A percentile compares a stretch with the other conserved stretches of the same genome.
phyloP scores from a whole-genome alignment of 371 early-diverging fungal genomes.

The Cokeromyces recurvatus region DNA sequence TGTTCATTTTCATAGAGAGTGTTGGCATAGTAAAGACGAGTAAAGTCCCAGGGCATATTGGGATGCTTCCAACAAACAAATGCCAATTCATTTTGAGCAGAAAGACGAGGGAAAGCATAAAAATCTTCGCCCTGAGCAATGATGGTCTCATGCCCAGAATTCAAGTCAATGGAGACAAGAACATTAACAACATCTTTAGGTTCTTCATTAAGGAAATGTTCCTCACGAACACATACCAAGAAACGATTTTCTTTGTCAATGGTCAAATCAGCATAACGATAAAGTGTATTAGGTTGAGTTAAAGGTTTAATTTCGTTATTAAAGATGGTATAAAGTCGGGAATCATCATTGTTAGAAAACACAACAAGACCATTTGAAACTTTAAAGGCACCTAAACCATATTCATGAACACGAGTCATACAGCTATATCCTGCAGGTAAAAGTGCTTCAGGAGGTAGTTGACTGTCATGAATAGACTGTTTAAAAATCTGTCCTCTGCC shows the following conservation, averaged over 20 bases:
- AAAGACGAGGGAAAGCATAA: constrained; percentile 57
- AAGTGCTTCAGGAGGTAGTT: constrained; percentile 5
- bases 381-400: constrained; percentile 65
- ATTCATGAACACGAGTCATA: constrained; percentile 67
- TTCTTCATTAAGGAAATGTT: constrained; percentile 54
- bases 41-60: constrained; percentile 78
- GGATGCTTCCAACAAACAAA: constrained; percentile 71
- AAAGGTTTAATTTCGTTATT: constrained; percentile 34
- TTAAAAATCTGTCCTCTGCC: constrained; percentile 43
- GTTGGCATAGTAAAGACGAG: constrained; percentile 49
- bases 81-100: constrained; percentile 38
- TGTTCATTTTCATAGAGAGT: constrained; percentile 14
- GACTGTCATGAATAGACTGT: constrained; percentile 7
- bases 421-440: constrained; percentile 37
- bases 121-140: constrained; percentile 60
- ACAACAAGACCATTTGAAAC: constrained; percentile 52
- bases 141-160: constrained; percentile 31
- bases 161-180: constrained; percentile 51
- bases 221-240: constrained; percentile 62
- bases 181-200: constrained; percentile 57
- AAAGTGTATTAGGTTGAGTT: constrained; percentile 36
- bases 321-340: constrained; percentile 51
- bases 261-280: constrained; percentile 60
- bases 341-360: constrained; percentile 59
- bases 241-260: constrained; percentile 51